These are phyloP conservation scores for Seiridium unicorne DNA, from an alignment of 2,329 filamentous ascomycete species.

Conservation along the genomic window DNA sequence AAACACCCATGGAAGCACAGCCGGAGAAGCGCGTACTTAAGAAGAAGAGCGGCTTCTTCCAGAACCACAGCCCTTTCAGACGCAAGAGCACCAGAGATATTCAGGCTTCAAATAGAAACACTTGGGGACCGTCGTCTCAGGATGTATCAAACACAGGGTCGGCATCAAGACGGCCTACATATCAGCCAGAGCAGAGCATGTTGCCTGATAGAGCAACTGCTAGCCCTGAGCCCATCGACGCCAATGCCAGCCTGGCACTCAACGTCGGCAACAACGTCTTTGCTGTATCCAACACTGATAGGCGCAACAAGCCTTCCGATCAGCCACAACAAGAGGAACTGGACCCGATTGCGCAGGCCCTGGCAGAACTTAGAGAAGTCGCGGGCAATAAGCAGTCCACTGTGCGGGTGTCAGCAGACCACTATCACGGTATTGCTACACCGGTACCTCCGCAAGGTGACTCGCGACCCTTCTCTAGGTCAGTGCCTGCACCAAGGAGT, in stretches of 20 bases:
- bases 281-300: slow-evolving; percentile 79
- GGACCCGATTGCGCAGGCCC: slow-evolving; percentile 87
- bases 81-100: slow-evolving; percentile 83
- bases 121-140: slow-evolving; percentile 48
- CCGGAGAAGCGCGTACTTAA: slow-evolving; percentile 67
- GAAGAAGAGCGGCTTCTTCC: slow-evolving; percentile 84
- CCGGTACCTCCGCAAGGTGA: slow-evolving; percentile 57
- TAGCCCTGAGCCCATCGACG: slow-evolving; percentile 86
- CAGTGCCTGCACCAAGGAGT: slow-evolving; percentile 35
- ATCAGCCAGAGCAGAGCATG: slow-evolving; percentile 36
- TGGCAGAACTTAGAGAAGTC: slow-evolving; percentile 89
- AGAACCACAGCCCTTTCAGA: slow-evolving; percentile 87
- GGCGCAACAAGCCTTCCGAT: slow-evolving; percentile 41
- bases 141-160: slow-evolving; percentile 12
- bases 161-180: slow-evolving; percentile 36
- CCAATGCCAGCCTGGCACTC: slow-evolving; percentile 86
- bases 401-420: slow-evolving; percentile 87
- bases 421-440: slow-evolving; percentile 89
- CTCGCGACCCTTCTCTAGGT: slow-evolving; percentile 40
- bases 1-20: slow-evolving; percentile 41
- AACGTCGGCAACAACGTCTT: slow-evolving; percentile 97
- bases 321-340: slow-evolving; percentile 55
- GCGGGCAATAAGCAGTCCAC: slow-evolving; percentile 73
- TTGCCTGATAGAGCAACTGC: slow-evolving; percentile 40
- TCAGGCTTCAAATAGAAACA: slow-evolving; percentile 51